Evolutionary conservation across 805 yeast genomes (phyloP).

Genomic region (Candida succiphila): DNA sequence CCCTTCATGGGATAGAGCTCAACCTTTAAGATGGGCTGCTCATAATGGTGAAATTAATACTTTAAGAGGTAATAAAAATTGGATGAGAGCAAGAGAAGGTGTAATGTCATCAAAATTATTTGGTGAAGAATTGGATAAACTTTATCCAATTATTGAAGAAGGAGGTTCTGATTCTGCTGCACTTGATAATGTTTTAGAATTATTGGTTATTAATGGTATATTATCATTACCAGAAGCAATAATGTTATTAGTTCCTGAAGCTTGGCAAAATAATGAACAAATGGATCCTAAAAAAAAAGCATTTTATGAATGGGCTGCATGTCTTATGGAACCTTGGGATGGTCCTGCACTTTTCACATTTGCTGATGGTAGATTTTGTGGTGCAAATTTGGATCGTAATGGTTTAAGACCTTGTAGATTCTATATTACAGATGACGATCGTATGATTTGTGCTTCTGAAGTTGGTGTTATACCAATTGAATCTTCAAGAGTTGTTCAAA

Average conservation of each 20-base stretch:
- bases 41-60: conserved; percentile 99
- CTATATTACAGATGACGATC: conserved; percentile 88
- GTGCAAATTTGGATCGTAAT: conserved; percentile 95
- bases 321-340: conserved; percentile 99
- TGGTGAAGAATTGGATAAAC: conserved; percentile 83
- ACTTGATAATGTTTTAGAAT: conserved; percentile 88
- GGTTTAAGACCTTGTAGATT: conserved; percentile 98
- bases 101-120: conserved; percentile 81
- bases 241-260: conserved; percentile 95
- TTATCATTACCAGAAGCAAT: conserved; percentile 92
- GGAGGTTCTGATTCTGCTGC: conserved; percentile 99
- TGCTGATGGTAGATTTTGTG: conserved; percentile 96
- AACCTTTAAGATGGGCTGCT: conserved; percentile 94
- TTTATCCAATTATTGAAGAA: conserved; percentile 94
- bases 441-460: conserved; percentile 96
- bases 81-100: conserved; percentile 99
- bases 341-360: conserved; percentile 97
- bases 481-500: conserved; percentile 70
- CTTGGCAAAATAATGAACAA: conserved; percentile 82
- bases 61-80: conserved; percentile 92
- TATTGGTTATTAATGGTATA: conserved; percentile 85
- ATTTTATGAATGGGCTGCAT: conserved; percentile 98
- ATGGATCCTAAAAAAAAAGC: conserved; percentile 92
- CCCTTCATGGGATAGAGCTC: conserved; percentile 99
- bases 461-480: conserved; percentile 94